Base-by-base conservation (phyloP, 2,329 filamentous ascomycete species). In the Cladosporium sp. region DNA sequence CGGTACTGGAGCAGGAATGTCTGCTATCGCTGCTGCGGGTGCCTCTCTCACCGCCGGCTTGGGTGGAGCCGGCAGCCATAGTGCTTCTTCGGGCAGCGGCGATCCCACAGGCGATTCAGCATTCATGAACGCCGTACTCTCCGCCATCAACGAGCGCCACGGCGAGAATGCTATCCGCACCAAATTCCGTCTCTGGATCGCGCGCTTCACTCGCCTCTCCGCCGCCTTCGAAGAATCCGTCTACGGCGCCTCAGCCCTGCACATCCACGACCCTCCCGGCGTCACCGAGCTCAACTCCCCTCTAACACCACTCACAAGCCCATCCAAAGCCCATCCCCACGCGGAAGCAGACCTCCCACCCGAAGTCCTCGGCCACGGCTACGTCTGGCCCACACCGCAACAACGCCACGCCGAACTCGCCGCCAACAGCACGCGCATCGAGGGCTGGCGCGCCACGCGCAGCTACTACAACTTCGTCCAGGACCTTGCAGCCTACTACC, bases 221-320 rank as follows among this genome's bases (percentile, higher is more conserved):
- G 89, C 93, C 1, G 89, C 91, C 11, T 97, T 97, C 58, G 93
- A 99, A 67, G 93, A 99, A 70, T 86, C 82, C 30, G 93, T 99
- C 3, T 99, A 96, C 63, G 95, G 93, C 22, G 89, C 89, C 11
- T 95, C 88, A 52, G 89, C 91, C 29, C 76, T 99, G 29, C 89
- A 91, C 64, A 89, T 96, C 52, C 71, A 74, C 36, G 57, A 56
- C 2, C 64, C 65, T 27, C 37, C 45, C 62, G 93, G 93, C 22
- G 89, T 89, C 11, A 95, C 88, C 53, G 89, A 91, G 30, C 76
- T 99, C 27, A 89, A 91, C 64, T 89, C 96, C 52, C 71, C 74
- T 24, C 56, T 55, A 5, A 64, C 65, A 27, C 58, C 49, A 9
- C 38, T 50, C 11, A 52, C 56, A 12, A 56, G 52, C 22, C 54